phyloP scores from a whole-genome alignment of 2,329 filamentous ascomycete genomes.

The Neurospora sp. region DNA sequence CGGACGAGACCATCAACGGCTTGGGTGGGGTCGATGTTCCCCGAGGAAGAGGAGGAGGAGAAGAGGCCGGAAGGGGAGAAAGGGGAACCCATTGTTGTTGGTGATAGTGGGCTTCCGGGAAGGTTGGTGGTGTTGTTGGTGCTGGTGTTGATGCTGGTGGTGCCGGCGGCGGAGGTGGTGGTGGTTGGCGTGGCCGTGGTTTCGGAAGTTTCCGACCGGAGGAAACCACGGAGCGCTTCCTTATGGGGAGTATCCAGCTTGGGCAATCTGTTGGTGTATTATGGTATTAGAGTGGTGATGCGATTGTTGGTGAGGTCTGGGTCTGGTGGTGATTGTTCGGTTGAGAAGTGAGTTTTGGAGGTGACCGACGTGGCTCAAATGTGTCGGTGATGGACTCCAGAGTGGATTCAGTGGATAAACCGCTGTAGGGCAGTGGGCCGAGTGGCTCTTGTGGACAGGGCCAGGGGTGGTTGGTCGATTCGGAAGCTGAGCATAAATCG shows the following conservation, averaged over 20 bases:
- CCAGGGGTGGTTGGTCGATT: not conserved
- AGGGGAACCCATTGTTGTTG: not conserved
- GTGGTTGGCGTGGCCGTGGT: not conserved
- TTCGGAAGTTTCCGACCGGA: not conserved
- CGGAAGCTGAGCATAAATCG: not conserved
- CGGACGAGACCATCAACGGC: slow-evolving; percentile 25
- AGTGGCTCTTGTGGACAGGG: not conserved
- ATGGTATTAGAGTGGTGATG: not conserved
- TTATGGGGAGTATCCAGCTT: not conserved
- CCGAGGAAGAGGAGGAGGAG: not conserved
- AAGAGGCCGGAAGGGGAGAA: not conserved
- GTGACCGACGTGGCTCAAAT: not conserved
- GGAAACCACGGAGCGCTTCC: not conserved
- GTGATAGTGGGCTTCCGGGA: not conserved
- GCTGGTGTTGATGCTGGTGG: not conserved
- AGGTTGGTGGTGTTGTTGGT: not conserved
- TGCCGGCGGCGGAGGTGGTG: not conserved
- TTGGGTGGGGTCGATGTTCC: slow-evolving; percentile 14
- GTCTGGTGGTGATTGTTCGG: not conserved
- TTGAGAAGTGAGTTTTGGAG: not conserved
- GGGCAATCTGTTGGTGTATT: not conserved
- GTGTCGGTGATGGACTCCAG: not conserved
- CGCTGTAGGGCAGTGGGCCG: not conserved
- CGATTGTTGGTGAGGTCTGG: not conserved
- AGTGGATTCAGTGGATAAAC: not conserved